Evolutionary conservation across 257 asterid species (phyloP).

Genomic region (Rauvolfia tetraphylla): DNA sequence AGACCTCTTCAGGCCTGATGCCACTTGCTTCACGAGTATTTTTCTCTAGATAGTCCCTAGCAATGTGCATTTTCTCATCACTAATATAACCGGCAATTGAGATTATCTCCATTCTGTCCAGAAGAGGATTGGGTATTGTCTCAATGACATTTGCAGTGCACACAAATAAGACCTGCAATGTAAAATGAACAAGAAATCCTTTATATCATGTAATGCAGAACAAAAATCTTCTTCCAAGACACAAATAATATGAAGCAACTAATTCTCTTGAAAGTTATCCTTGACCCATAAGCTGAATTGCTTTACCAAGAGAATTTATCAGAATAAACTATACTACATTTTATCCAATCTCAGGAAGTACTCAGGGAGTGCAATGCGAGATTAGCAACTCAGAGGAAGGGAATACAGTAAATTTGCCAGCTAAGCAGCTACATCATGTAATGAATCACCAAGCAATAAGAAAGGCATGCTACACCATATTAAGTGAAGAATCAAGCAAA

Average conservation of each 20-base stretch:
- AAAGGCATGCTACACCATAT: background rate
- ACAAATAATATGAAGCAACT: background rate
- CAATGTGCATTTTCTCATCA: slow-evolving; percentile 98
- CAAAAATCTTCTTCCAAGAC: background rate
- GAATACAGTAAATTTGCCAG: background rate
- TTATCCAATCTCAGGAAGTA: background rate
- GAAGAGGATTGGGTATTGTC: slow-evolving; percentile 82
- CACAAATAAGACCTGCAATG: slow-evolving; percentile 83
- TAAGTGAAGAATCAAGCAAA: background rate
- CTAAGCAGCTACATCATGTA: background rate
- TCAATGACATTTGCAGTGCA: slow-evolving; percentile 95
- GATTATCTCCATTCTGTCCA: slow-evolving; percentile 98
- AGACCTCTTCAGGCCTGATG: slow-evolving; percentile 89
- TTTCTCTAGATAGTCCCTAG: slow-evolving; percentile 93
- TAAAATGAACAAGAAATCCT: background rate
- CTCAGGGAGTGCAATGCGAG: background rate
- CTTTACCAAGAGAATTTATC: background rate
- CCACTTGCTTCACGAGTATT: slow-evolving; percentile 91
- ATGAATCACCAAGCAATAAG: background rate
- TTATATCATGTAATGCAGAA: background rate
- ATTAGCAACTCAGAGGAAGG: background rate
- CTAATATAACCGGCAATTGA: slow-evolving; percentile 95
- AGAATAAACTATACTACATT: background rate
- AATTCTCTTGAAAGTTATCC: background rate
- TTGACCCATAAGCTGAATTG: background rate